These are phyloP conservation scores for Pseudocercospora vitis DNA, from an alignment of 2,329 filamentous ascomycete genomes.

Conservation along the genomic window DNA sequence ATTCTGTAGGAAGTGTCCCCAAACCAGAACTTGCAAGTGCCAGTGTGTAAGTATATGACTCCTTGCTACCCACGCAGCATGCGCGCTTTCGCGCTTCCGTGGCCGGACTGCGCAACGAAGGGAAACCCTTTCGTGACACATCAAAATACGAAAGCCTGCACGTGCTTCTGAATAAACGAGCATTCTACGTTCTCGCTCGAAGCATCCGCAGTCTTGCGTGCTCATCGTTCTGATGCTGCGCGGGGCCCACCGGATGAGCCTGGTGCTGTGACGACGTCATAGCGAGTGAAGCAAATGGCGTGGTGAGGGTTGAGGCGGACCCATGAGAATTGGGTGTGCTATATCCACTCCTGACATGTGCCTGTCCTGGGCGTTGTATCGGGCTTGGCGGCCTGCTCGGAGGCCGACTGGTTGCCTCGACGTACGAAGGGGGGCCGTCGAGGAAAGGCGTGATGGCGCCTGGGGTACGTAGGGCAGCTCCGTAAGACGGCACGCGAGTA, in stretches of 20 bases:
- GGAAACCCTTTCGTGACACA: neutral
- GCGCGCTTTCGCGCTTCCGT: too few species aligned
- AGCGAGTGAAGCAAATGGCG: constrained; percentile 13
- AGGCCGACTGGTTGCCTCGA: constrained; percentile 47
- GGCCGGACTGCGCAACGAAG: neutral
- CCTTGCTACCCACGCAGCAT: too few species aligned
- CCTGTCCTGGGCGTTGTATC: constrained; percentile 32
- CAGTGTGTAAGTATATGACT: too few species aligned
- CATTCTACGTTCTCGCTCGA: constrained; percentile 28
- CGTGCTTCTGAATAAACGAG: neutral
- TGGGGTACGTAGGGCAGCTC: constrained; percentile 50
- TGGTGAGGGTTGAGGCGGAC: constrained; percentile 24
- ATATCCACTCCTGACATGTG: constrained; percentile 30
- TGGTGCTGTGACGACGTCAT: constrained; percentile 7
- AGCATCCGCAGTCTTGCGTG: constrained; percentile 29
- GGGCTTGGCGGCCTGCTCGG: constrained; percentile 32
- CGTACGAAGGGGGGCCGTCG: constrained; percentile 47
- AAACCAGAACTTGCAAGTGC: too few species aligned
- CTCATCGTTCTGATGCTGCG: constrained; percentile 15
- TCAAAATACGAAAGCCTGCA: neutral
- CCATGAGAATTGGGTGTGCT: constrained; percentile 29
- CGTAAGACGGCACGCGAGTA: constrained; percentile 53
- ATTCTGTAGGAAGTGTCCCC: too few species aligned
- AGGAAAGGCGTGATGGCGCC: constrained; percentile 43
- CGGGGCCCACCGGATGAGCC: too few species aligned